Conservation (phyloP, 164 flowering plant genomes). For the Chloranthus sessilifolius region DNA sequence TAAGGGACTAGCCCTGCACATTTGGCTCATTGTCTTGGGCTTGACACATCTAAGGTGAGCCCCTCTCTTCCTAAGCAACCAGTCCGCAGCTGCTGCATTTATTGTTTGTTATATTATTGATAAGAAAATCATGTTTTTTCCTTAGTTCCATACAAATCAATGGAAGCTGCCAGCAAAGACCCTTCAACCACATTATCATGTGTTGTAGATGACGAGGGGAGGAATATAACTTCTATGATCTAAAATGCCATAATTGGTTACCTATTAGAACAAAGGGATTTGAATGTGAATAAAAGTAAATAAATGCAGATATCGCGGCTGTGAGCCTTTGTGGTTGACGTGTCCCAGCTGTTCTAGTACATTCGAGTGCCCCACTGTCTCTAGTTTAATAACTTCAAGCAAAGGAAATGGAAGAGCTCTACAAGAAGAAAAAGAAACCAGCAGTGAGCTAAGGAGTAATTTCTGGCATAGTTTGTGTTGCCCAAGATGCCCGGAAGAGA, state of each 20-base stretch:
- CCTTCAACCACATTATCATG: conserved; percentile 45
- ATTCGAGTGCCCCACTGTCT: conserved; percentile 70
- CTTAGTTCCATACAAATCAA: conserved; percentile 65
- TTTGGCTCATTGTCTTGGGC: conserved; percentile 94
- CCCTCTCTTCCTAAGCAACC: too few relatives aligned
- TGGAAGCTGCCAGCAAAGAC: conserved; percentile 42
- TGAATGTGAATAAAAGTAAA: conserved; percentile 1
- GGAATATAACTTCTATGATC: conserved; percentile 33
- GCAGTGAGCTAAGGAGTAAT: conserved; percentile 17
- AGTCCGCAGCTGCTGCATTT: too few relatives aligned
- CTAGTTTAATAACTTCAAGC: conserved; percentile 38
- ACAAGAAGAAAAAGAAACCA: conserved; percentile 29
- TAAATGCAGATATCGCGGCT: conserved; percentile 66
- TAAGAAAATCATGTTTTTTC: not conserved
- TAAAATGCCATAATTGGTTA: not conserved
- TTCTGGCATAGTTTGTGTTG: conserved; percentile 72
- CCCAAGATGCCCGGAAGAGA: conserved; percentile 74
- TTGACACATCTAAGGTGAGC: conserved; percentile 89
- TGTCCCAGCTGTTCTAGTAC: conserved; percentile 83
- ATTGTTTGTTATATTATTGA: not conserved
- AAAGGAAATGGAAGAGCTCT: conserved; percentile 23
- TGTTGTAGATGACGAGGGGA: conserved; percentile 64
- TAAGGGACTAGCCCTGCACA: conserved; percentile 96
- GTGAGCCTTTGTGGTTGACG: conserved; percentile 71
- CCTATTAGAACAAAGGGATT: not conserved